Evolutionary conservation across 495 filamentous ascomycete genomes (phyloP).

Genomic region (Cercophora sp.): DNA sequence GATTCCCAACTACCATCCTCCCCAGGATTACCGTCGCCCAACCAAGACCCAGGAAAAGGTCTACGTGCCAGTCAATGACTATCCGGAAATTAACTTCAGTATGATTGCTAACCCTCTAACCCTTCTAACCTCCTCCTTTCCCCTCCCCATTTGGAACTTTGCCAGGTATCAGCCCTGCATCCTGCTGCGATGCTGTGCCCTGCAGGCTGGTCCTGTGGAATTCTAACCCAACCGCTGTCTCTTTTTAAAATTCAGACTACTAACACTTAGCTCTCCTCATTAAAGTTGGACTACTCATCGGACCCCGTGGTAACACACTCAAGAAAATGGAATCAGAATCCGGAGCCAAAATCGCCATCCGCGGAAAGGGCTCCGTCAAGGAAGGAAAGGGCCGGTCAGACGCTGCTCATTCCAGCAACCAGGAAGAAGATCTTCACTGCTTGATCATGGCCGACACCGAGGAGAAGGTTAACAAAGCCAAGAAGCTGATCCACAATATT

Average conservation of each 20-base stretch:
- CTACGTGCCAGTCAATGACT: constrained; percentile 99
- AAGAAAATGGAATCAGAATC: constrained; percentile 99
- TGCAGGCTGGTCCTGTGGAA: constrained; percentile 27
- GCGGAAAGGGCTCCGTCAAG: constrained; percentile 98
- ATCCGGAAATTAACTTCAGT: constrained; percentile 99
- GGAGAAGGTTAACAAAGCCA: constrained; percentile 97
- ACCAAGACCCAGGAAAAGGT: constrained; percentile 99
- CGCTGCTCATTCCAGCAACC: constrained; percentile 97
- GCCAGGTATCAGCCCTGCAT: constrained; percentile 31
- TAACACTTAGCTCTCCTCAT: constrained; percentile 86
- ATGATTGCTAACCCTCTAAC: constrained; percentile 99
- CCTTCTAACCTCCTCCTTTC: constrained; percentile 49
- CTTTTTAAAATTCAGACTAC: constrained; percentile 51
- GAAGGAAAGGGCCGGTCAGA: constrained; percentile 99
- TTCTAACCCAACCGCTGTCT: constrained; percentile 41
- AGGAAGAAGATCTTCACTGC: constrained; percentile 98
- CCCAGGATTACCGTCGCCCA: constrained; percentile 93
- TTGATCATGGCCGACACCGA: constrained; percentile 99
- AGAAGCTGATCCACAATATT: constrained; percentile 93
- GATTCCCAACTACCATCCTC: constrained; percentile 97
- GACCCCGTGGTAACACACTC: constrained; percentile 96
- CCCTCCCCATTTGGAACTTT: constrained; percentile 26
- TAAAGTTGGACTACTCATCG: constrained; percentile 99
- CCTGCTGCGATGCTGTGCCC: constrained; percentile 25
- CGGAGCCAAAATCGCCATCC: constrained; percentile 95